Conservation (phyloP, 768 basidiomycete genomes). For the Terana coerulea region DNA sequence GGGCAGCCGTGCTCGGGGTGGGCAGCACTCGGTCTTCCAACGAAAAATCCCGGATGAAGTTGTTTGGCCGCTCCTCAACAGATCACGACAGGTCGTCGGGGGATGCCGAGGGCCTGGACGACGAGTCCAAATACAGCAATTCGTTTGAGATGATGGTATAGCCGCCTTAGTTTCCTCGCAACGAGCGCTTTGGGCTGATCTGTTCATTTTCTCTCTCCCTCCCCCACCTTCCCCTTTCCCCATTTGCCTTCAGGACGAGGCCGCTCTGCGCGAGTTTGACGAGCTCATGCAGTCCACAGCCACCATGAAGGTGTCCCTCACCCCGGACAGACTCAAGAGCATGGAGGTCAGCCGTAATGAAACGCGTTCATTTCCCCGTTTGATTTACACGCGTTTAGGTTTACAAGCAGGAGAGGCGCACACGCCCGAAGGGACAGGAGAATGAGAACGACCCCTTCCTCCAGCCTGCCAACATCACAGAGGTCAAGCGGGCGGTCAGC, state of each 20-base stretch:
- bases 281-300: constrained; percentile 84
- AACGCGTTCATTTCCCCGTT: constrained; percentile 8
- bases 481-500: constrained; percentile 17
- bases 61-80: constrained; percentile 44
- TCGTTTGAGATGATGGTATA: constrained; percentile 15
- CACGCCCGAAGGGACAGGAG: neutral
- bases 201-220: neutral
- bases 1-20: constrained; percentile 15
- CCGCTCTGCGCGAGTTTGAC: constrained; percentile 70
- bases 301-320: constrained; percentile 95
- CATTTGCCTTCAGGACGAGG: constrained; percentile 40
- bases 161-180: constrained; percentile 14
- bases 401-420: constrained; percentile 17
- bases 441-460: constrained; percentile 2
- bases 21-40: constrained; percentile 47
- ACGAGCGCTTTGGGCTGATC: constrained; percentile 3
- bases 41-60: constrained; percentile 63
- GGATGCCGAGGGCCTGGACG: neutral
- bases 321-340: constrained; percentile 87
- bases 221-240: neutral
- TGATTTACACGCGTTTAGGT: constrained; percentile 9
- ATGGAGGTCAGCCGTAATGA: constrained; percentile 67
- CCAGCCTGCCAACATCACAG: constrained; percentile 9
- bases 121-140: constrained; percentile 15
- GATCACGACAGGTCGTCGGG: constrained; percentile 27